Conservation (phyloP, 2,329 filamentous ascomycete genomes). For the Pseudogymnoascus sp. region DNA sequence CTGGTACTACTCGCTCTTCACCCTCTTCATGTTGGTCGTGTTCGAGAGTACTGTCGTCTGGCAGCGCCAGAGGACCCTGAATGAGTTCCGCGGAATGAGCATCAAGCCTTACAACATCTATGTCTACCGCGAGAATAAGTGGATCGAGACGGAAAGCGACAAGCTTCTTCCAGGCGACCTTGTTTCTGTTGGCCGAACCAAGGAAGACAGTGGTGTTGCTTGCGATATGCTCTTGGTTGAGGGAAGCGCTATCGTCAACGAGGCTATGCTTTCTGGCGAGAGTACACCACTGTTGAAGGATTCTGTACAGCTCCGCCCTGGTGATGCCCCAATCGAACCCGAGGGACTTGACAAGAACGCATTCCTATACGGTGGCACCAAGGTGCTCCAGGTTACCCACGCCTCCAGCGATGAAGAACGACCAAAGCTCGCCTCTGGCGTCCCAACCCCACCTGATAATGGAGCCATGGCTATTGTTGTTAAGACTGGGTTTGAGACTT, state of each 20-base stretch:
- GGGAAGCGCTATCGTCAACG: slow-evolving; percentile 94
- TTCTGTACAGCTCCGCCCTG: slow-evolving; percentile 81
- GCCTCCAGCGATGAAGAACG: slow-evolving; percentile 69
- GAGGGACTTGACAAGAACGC: slow-evolving; percentile 95
- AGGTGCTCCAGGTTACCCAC: slow-evolving; percentile 91
- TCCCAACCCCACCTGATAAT: slow-evolving; percentile 80
- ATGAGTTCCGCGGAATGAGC: slow-evolving; percentile 97
- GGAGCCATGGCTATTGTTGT: slow-evolving; percentile 89
- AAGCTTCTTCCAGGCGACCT: slow-evolving; percentile 88
- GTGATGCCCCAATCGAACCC: slow-evolving; percentile 70
- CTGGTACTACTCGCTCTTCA: slow-evolving; percentile 99
- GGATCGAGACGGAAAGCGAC: slow-evolving; percentile 84
- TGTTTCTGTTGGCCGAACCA: slow-evolving; percentile 84
- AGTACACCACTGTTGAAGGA: slow-evolving; percentile 96
- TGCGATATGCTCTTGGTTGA: slow-evolving; percentile 96
- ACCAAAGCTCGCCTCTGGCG: slow-evolving; percentile 64
- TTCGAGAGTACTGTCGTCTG: slow-evolving; percentile 99
- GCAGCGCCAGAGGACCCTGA: slow-evolving; percentile 93
- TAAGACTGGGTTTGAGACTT: slow-evolving; percentile 98
- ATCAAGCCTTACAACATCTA: slow-evolving; percentile 97
- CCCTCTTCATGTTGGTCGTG: slow-evolving; percentile 92
- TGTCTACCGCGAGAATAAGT: slow-evolving; percentile 80
- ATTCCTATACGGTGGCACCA: slow-evolving; percentile 94
- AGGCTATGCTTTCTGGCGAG: slow-evolving; percentile 98
- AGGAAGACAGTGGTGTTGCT: slow-evolving; percentile 93